phyloP scores from a whole-genome alignment of 1,284 basidiomycete genomes.

The Cystobasidium pallidum region DNA sequence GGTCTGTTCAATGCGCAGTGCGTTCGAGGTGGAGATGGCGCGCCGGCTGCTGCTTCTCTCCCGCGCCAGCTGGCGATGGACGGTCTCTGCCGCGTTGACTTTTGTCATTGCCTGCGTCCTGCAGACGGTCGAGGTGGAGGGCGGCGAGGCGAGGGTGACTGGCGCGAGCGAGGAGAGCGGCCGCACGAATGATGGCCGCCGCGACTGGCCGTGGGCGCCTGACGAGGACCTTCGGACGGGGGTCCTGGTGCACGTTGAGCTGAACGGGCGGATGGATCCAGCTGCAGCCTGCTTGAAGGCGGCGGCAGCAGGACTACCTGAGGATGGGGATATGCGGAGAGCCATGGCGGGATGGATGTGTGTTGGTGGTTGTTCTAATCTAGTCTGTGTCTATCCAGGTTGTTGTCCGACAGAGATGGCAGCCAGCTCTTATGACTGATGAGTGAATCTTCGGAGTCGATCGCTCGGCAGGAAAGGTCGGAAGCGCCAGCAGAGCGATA shows the following conservation, averaged over 20 bases:
- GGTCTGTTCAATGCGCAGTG: constrained; percentile 8
- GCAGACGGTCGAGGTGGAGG: neutral
- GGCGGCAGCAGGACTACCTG: neutral
- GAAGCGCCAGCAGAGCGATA: no score
- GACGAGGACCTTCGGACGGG: constrained; percentile 4
- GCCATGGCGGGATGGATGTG: neutral
- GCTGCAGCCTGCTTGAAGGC: neutral
- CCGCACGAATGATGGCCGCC: constrained; percentile 4
- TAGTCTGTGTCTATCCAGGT: neutral
- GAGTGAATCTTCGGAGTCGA: no score
- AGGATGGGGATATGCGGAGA: neutral
- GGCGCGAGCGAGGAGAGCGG: constrained; percentile 13
- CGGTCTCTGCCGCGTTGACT: constrained; percentile 4
- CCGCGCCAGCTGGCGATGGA: neutral
- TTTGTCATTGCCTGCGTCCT: neutral
- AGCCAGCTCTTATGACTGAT: no score
- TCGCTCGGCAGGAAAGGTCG: no score
- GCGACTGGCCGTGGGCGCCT: neutral
- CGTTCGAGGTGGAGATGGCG: neutral
- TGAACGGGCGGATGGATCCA: neutral
- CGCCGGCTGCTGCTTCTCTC: neutral
- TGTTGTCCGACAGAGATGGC: no score
- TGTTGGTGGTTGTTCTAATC: neutral
- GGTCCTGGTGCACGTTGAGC: neutral
- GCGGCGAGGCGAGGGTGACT: neutral